phyloP scores from a whole-genome alignment of 441 rosid species.

The Populus hybrid region DNA sequence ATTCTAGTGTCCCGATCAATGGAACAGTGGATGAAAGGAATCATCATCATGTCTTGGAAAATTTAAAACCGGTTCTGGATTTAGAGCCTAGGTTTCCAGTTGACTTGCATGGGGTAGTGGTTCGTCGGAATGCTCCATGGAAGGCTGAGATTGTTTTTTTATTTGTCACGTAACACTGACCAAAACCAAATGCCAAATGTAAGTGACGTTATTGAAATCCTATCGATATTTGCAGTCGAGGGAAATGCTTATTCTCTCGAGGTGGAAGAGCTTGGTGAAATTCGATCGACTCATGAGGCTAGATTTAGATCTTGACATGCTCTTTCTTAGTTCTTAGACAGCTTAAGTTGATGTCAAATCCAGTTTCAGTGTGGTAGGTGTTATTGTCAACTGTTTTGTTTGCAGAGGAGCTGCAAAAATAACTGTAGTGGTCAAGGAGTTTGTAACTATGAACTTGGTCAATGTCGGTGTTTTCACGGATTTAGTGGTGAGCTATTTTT shows the following conservation, averaged over 20 bases:
- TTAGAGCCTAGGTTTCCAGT: conserved; percentile 62
- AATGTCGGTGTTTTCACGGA: conserved; percentile 90
- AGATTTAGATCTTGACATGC: background rate
- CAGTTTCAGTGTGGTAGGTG: background rate
- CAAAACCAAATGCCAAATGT: no score
- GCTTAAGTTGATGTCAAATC: background rate
- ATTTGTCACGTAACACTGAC: no score
- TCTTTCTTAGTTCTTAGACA: background rate
- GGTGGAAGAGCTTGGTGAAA: background rate
- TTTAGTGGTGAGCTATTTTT: conserved; percentile 44
- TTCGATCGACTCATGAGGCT: background rate
- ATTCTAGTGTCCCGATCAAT: conserved; percentile 36
- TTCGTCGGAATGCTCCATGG: conserved; percentile 81
- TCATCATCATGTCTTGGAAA: conserved; percentile 17
- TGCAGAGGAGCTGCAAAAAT: conserved; percentile 63
- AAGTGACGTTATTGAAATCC: background rate
- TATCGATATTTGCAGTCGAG: background rate
- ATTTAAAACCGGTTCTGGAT: conserved; percentile 24
- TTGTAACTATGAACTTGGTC: conserved; percentile 76
- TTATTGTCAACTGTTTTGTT: conserved; percentile 6
- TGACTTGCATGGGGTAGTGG: conserved; percentile 61
- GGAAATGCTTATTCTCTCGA: background rate
- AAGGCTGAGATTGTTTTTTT: conserved; percentile 51
- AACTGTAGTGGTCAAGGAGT: conserved; percentile 83
- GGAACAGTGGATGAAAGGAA: conserved; percentile 36